phyloP scores from a whole-genome alignment of 345 rosid species.

The Citrus medica region DNA sequence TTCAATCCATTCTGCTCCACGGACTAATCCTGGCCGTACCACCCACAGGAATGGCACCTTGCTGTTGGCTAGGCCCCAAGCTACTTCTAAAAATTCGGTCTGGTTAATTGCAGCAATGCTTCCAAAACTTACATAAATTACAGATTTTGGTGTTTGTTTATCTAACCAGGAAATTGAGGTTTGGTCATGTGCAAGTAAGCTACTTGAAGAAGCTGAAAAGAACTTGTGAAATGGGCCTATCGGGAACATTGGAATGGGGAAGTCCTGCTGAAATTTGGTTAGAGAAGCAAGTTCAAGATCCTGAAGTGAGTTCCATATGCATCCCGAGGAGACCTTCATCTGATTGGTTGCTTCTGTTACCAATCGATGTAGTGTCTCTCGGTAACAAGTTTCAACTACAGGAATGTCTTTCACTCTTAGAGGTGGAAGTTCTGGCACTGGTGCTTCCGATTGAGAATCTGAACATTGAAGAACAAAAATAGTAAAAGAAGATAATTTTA shows the following conservation, averaged over 20 bases:
- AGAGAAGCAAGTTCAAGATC: constrained; percentile 27
- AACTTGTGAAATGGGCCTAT: constrained; percentile 47
- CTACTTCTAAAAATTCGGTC: constrained; percentile 19
- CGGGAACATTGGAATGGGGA: constrained; percentile 28
- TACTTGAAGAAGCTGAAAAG: constrained; percentile 22
- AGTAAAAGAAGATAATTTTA: not conserved
- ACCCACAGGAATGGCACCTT: constrained; percentile 32
- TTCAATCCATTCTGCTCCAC: constrained; percentile 5
- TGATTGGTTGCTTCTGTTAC: constrained; percentile 5
- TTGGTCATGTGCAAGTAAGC: constrained; percentile 24
- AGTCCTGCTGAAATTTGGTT: not conserved
- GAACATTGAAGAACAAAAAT: not conserved
- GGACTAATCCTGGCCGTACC: constrained; percentile 16
- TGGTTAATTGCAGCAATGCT: constrained; percentile 29
- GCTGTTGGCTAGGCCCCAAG: constrained; percentile 27
- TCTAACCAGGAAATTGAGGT: constrained; percentile 37
- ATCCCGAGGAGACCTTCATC: constrained; percentile 26
- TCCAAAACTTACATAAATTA: constrained; percentile 46
- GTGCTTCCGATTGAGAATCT: constrained; percentile 27
- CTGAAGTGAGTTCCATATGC: constrained; percentile 33
- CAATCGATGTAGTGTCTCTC: constrained; percentile 17
- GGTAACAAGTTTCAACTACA: constrained; percentile 3
- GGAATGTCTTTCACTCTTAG: constrained; percentile 46
- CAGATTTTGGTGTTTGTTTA: constrained; percentile 31
- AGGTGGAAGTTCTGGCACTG: constrained; percentile 27